A percentile compares a stretch with the other conserved stretches of the same genome.
These are phyloP conservation scores for Sanguinoderma infundibulare DNA, from an alignment of 1,284 basidiomycete genomes.

Conservation along the genomic window DNA sequence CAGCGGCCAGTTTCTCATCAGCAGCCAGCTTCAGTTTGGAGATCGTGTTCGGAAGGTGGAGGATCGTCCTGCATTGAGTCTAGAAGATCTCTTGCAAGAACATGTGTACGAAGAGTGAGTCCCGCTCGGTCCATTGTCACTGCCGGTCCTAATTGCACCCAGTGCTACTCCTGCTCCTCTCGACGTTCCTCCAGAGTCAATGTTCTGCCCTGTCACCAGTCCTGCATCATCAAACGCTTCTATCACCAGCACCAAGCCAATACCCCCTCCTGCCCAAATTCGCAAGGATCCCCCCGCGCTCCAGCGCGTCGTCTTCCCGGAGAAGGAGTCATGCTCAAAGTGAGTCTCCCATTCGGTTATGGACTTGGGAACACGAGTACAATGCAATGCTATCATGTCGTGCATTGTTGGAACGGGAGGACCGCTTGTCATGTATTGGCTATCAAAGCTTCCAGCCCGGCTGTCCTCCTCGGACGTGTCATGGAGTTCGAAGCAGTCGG, in stretches of 20 bases:
- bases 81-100: constrained; percentile 75
- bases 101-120: constrained; percentile 75
- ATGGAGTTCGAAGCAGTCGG: background rate
- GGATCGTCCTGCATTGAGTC: constrained; percentile 56
- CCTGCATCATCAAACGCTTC: constrained; percentile 18
- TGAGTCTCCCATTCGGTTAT: constrained; percentile 40
- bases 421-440: background rate
- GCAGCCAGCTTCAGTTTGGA: constrained; percentile 28
- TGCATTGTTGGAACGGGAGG: too few relatives aligned
- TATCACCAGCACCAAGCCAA: constrained; percentile 49
- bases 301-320: constrained; percentile 66
- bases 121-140: constrained; percentile 10
- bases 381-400: too few relatives aligned
- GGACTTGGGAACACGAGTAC: background rate
- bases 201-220: constrained; percentile 25
- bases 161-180: constrained; percentile 17
- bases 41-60: constrained; percentile 37
- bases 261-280: constrained; percentile 57
- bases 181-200: constrained; percentile 11
- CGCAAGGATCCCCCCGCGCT: constrained; percentile 55
- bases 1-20: constrained; percentile 42
- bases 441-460: background rate
- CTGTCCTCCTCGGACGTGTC: background rate
- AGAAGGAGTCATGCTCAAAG: constrained; percentile 77
- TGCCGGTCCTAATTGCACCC: constrained; percentile 21